These are phyloP conservation scores for Colletotrichum falcatum DNA, from an alignment of 2,329 filamentous ascomycete species.

Conservation along the genomic window DNA sequence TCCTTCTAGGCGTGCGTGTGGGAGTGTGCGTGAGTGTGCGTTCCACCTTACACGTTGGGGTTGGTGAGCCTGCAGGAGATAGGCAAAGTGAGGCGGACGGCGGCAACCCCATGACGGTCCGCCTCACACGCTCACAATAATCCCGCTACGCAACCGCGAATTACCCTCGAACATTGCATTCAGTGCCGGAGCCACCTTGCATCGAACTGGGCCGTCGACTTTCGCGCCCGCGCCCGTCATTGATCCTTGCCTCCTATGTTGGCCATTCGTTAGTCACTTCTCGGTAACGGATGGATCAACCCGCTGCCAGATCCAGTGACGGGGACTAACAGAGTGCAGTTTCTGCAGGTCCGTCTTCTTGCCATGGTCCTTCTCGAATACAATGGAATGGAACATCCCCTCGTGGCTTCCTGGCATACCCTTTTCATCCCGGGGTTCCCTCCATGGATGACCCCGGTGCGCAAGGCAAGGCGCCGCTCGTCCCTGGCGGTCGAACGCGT, in stretches of 20 bases:
- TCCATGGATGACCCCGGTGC: conserved; percentile 38
- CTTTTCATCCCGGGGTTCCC: not conserved
- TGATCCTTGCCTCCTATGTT: not conserved
- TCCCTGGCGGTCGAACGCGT: conserved; percentile 20
- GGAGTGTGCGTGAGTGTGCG: not conserved
- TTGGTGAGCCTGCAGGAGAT: conserved; percentile 40
- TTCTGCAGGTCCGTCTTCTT: conserved; percentile 37
- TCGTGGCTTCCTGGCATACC: conserved; percentile 34
- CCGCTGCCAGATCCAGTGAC: conserved; percentile 40
- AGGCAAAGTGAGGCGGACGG: conserved; percentile 42
- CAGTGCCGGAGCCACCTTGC: not conserved
- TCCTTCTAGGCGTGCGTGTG: conserved; percentile 18
- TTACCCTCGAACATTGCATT: conserved; percentile 9
- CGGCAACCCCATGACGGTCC: conserved; percentile 32
- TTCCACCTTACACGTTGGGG: conserved; percentile 32
- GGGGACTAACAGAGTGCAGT: conserved; percentile 25
- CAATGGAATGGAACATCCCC: conserved; percentile 16
- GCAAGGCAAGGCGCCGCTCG: conserved; percentile 31
- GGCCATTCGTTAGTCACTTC: conserved; percentile 38
- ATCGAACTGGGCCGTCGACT: not conserved
- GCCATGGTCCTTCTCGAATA: conserved; percentile 4
- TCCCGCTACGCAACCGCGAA: conserved; percentile 27
- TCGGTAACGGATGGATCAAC: conserved; percentile 30
- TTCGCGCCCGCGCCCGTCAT: not conserved
- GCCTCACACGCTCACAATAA: conserved; percentile 35